phyloP scores from a whole-genome alignment of 2,329 filamentous ascomycete genomes.

The Microcera coccophila region DNA sequence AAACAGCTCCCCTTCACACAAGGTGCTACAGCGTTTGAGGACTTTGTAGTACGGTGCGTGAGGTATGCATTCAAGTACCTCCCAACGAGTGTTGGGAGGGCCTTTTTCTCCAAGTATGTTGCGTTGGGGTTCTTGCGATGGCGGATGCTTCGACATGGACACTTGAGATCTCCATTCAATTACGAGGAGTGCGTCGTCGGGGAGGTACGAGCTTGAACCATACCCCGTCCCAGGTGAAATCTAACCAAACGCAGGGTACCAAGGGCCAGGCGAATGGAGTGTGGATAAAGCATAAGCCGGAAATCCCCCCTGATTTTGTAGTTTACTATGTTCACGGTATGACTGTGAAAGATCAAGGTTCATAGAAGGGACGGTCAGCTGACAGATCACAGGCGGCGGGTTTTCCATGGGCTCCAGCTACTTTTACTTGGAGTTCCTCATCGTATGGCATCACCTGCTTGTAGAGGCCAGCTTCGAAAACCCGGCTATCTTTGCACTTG shows the following conservation, averaged over 20 bases:
- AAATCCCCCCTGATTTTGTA: slow-evolving; percentile 66
- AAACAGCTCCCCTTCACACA: slow-evolving; percentile 59
- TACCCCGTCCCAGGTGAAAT: neutral
- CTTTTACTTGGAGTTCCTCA: slow-evolving; percentile 81
- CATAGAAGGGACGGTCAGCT: neutral
- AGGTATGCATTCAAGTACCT: slow-evolving; percentile 73
- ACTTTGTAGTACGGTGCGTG: slow-evolving; percentile 72
- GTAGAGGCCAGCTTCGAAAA: slow-evolving; percentile 64
- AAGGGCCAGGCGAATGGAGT: slow-evolving; percentile 53
- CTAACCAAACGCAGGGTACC: slow-evolving; percentile 2
- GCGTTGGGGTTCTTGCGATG: slow-evolving; percentile 71
- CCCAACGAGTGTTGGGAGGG: slow-evolving; percentile 62
- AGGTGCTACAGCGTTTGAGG: slow-evolving; percentile 69
- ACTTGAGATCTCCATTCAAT: slow-evolving; percentile 56
- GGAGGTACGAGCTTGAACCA: slow-evolving; percentile 20
- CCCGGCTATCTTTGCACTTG: slow-evolving; percentile 73
- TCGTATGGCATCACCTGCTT: slow-evolving; percentile 67
- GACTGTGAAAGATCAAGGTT: slow-evolving; percentile 11
- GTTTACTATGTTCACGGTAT: slow-evolving; percentile 77
- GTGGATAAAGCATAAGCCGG: slow-evolving; percentile 63
- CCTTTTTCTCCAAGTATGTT: slow-evolving; percentile 74
- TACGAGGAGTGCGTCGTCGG: slow-evolving; percentile 52
- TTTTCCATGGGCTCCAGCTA: slow-evolving; percentile 78
- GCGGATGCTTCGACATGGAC: slow-evolving; percentile 70
- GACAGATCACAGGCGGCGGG: slow-evolving; percentile 60